These are phyloP conservation scores for Rhododendron kiyosumense DNA, from an alignment of 148 eudicot genomes.

Conservation along the genomic window DNA sequence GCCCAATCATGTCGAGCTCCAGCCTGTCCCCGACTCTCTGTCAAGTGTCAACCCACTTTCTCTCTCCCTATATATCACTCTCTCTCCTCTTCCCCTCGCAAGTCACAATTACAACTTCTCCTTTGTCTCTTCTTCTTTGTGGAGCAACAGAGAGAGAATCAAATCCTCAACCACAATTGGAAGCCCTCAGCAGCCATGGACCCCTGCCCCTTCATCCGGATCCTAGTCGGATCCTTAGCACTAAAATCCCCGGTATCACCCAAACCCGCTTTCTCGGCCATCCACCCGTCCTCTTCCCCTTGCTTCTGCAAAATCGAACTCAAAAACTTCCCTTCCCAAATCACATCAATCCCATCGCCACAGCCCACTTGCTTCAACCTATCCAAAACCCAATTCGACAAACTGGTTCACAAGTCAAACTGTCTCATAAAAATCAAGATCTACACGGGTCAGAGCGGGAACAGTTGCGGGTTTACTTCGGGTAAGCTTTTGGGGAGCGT, in stretches of 20 bases:
- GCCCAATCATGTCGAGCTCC: neutral
- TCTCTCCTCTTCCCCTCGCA: neutral
- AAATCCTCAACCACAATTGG: neutral
- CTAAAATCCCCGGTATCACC: conserved; percentile 24
- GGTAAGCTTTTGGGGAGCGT: conserved; percentile 55
- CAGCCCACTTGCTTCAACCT: conserved; percentile 47
- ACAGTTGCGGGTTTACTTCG: conserved; percentile 22
- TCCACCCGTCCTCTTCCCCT: conserved; percentile 7
- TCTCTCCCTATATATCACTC: neutral
- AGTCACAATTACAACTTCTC: neutral
- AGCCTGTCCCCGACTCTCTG: neutral
- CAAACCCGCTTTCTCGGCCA: conserved; percentile 3
- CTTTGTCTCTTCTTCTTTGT: neutral
- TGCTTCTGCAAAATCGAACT: conserved; percentile 54
- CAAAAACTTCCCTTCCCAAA: conserved; percentile 38
- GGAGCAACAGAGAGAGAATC: neutral
- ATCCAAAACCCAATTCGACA: conserved; percentile 46
- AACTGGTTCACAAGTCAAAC: conserved; percentile 18
- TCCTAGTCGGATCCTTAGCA: conserved; percentile 48
- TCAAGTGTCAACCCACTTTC: neutral
- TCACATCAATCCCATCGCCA: conserved; percentile 21
- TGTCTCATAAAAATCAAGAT: conserved; percentile 31
- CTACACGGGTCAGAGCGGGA: conserved; percentile 25
- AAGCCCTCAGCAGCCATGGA: conserved; percentile 33
- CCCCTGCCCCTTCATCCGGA: conserved; percentile 68